A percentile compares a stretch with the other conserved stretches of the same genome.
phyloP scores from a whole-genome alignment of 163 green algal species.

The Coccomyxa subellipsoidea region DNA sequence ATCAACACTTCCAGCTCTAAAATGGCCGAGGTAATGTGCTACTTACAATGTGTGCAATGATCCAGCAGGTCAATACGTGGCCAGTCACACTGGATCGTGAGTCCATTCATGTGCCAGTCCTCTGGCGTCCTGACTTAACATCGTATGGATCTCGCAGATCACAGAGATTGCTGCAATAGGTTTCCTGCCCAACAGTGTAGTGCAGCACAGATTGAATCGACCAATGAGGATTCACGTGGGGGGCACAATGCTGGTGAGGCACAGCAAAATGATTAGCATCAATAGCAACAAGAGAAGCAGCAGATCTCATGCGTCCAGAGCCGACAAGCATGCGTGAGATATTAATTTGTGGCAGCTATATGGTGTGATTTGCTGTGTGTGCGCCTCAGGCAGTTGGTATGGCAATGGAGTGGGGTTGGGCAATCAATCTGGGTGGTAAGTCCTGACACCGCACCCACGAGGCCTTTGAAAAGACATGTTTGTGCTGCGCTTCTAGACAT shows the following conservation, averaged over 20 bases:
- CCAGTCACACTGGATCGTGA: too few species aligned
- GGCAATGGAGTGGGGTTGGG: slow-evolving; percentile 68
- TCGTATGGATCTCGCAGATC: slow-evolving; percentile 30
- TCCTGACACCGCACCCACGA: too few species aligned
- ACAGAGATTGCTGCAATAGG: slow-evolving; percentile 64
- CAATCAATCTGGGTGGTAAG: slow-evolving; percentile 68
- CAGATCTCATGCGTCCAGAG: background rate
- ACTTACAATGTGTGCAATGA: too few species aligned
- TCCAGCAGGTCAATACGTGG: too few species aligned
- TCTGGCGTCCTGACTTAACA: too few species aligned
- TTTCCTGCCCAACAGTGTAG: slow-evolving; percentile 58
- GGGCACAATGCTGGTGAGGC: slow-evolving; percentile 51
- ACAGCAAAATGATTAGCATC: background rate
- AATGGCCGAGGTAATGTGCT: slow-evolving; percentile 56
- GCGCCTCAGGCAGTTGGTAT: slow-evolving; percentile 36
- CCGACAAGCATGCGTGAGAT: background rate
- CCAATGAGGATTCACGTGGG: slow-evolving; percentile 55
- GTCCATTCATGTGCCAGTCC: too few species aligned
- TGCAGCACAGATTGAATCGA: slow-evolving; percentile 46
- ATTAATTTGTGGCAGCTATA: too few species aligned
- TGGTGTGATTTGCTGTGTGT: too few species aligned
- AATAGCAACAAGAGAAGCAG: background rate
- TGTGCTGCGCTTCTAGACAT: too few species aligned
- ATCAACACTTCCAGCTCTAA: slow-evolving; percentile 34
- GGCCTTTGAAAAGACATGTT: too few species aligned